A percentile compares a stretch with the other conserved stretches of the same genome.
phyloP scores from a whole-genome alignment of 148 eudicot genomes.

The Chenopodium suecicum region DNA sequence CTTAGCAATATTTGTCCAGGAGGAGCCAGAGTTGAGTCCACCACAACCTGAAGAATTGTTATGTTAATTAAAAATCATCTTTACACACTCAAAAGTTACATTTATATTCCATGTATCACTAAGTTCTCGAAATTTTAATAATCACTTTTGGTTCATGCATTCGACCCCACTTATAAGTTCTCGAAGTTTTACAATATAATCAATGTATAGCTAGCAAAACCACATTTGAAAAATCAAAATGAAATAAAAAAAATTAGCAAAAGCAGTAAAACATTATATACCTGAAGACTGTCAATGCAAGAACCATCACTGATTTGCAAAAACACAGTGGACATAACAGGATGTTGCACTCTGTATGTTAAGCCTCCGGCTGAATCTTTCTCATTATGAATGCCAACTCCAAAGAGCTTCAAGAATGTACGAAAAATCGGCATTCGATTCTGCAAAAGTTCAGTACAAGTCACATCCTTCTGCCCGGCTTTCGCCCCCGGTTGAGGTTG shows the following conservation, averaged over 20 bases:
- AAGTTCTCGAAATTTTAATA: too few relatives aligned
- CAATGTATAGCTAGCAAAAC: not conserved
- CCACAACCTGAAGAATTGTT: constrained; percentile 51
- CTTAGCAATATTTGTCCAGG: constrained; percentile 55
- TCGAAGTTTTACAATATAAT: too few relatives aligned
- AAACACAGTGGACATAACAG: constrained; percentile 39
- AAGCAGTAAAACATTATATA: constrained; percentile 18
- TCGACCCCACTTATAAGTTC: too few relatives aligned
- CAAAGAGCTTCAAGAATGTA: constrained; percentile 61
- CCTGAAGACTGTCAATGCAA: constrained; percentile 69
- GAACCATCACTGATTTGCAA: constrained; percentile 88
- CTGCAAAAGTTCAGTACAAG: constrained; percentile 68
- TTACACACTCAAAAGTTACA: not conserved
- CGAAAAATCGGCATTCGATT: constrained; percentile 54
- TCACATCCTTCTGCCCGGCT: constrained; percentile 41
- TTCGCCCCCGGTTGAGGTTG: constrained; percentile 15
- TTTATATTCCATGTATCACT: too few relatives aligned
- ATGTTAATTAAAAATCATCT: not conserved
- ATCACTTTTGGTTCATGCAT: too few relatives aligned
- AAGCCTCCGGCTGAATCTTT: constrained; percentile 25
- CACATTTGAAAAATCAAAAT: too few relatives aligned
- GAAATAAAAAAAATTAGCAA: not conserved
- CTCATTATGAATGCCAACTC: constrained; percentile 46
- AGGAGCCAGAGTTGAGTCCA: constrained; percentile 71
- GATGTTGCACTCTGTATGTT: constrained; percentile 37